Conservation (phyloP, 345 rosid species). For the Barbarea vulgaris region DNA sequence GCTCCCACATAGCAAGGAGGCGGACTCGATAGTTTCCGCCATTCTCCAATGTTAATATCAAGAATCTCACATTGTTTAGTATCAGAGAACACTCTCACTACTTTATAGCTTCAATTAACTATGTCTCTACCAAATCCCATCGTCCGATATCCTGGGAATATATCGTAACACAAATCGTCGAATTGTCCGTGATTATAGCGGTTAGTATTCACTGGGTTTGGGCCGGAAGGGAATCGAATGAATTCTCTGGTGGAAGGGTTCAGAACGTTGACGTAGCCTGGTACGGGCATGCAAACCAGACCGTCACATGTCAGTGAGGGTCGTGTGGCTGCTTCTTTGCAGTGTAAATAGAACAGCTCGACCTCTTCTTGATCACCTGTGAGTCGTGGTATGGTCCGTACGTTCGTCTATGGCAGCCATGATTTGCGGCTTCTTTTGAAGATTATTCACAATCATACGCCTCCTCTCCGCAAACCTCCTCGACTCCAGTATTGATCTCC, state of each 20-base stretch:
- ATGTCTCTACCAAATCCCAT: conserved; percentile 19
- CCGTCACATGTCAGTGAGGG: conserved; percentile 3
- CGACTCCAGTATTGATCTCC: no score
- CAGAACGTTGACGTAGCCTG: neutral
- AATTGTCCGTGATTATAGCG: no score
- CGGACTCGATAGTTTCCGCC: conserved; percentile 3
- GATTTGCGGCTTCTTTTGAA: no score
- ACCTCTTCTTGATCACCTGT: no score
- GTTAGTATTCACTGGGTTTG: no score
- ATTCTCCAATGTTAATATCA: conserved; percentile 9
- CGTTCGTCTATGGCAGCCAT: no score
- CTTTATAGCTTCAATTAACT: conserved; percentile 11
- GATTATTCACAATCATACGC: no score
- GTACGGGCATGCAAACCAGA: conserved; percentile 19
- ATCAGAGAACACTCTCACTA: conserved; percentile 8
- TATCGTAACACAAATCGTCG: neutral
- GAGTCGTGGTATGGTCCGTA: no score
- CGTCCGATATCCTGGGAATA: neutral
- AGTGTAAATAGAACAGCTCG: no score
- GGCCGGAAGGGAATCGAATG: neutral
- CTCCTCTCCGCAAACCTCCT: no score
- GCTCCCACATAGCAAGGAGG: neutral
- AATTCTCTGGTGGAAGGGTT: conserved; percentile 15
- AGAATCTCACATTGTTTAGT: neutral
- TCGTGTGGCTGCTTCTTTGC: neutral